Conservation (phyloP, 2,329 filamentous ascomycete genomes). For the Aspergillus aculeatinus region DNA sequence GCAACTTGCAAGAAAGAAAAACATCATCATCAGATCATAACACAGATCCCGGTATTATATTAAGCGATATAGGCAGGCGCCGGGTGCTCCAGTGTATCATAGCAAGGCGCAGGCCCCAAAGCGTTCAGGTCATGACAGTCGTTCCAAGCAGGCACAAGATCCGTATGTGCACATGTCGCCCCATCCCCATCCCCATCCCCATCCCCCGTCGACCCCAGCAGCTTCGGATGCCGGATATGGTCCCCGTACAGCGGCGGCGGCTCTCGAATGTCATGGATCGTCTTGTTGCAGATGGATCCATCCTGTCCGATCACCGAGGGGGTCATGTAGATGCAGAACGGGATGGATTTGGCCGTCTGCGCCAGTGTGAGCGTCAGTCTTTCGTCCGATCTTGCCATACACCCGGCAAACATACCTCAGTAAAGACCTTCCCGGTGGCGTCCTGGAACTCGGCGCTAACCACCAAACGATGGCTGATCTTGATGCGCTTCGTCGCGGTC, state of each 20-base stretch:
- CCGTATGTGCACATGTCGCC: not conserved
- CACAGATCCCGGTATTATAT: not conserved
- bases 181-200: not conserved
- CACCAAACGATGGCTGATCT: not conserved
- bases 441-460: not conserved
- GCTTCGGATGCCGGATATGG: not conserved
- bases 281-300: not conserved
- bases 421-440: not conserved
- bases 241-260: not conserved
- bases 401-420: not conserved
- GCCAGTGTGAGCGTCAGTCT: not conserved
- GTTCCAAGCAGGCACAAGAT: not conserved
- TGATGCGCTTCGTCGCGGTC: not conserved
- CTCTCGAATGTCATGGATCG: not conserved
- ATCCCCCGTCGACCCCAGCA: not conserved
- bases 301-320: not conserved
- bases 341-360: not conserved
- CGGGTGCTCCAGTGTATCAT: not conserved
- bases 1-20: too few relatives aligned
- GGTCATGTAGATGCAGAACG: not conserved
- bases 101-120: not conserved
- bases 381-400: not conserved
- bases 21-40: too few relatives aligned
- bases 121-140: not conserved
- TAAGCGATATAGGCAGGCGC: not conserved